Conservation (phyloP, 768 basidiomycete genomes). For the Sistotremastrum niveocremeum region DNA sequence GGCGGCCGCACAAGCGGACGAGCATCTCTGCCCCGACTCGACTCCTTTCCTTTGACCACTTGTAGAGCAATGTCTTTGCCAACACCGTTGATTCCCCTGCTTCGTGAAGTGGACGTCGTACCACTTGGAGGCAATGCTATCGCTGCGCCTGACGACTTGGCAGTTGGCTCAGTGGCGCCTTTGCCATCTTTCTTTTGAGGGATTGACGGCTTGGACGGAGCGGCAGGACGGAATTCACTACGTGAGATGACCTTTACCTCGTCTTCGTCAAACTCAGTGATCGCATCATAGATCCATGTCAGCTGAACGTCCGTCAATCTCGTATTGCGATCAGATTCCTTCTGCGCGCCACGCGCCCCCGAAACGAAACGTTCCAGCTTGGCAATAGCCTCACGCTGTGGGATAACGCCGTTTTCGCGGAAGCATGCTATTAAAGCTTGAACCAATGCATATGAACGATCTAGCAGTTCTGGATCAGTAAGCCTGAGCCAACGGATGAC, state of each 20-base stretch:
- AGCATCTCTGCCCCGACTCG: no score
- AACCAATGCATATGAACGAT: conserved; percentile 77
- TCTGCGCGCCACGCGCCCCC: conserved; percentile 32
- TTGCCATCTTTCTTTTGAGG: background rate
- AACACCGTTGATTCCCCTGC: no score
- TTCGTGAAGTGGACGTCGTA: no score
- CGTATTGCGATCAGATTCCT: conserved; percentile 30
- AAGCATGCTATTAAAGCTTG: conserved; percentile 71
- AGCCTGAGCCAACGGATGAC: conserved; percentile 81
- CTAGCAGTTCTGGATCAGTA: conserved; percentile 82
- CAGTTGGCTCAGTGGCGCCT: no score
- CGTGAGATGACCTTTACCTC: conserved; percentile 45
- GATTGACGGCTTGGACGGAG: background rate
- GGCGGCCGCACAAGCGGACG: no score
- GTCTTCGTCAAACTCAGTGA: conserved; percentile 49
- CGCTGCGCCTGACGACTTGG: no score
- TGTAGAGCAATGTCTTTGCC: no score
- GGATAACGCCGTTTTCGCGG: conserved; percentile 42
- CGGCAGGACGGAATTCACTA: background rate
- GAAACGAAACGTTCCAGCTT: conserved; percentile 58
- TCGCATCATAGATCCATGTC: conserved; percentile 47
- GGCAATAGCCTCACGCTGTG: conserved; percentile 38
- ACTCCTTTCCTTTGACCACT: no score
- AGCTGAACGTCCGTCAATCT: conserved; percentile 47
- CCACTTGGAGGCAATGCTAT: no score